Conservation (phyloP, 352 stramenopile genomes). For the Phytophthora pisi region DNA sequence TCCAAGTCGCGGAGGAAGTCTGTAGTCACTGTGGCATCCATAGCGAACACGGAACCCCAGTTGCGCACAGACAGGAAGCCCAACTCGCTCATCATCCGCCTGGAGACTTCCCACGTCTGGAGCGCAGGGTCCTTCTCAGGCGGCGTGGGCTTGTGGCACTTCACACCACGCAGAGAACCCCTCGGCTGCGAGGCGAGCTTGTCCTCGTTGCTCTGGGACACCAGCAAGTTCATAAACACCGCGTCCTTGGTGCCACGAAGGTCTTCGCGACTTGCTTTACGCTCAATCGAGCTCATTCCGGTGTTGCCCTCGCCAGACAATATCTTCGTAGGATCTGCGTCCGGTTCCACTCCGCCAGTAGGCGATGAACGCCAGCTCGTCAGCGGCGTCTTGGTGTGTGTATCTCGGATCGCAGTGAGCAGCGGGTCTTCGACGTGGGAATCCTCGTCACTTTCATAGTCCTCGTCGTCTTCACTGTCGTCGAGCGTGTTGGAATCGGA, state of each 20-base stretch:
- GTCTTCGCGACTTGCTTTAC: conserved; percentile 66
- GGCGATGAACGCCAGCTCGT: conserved; percentile 71
- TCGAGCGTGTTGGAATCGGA: conserved; percentile 22
- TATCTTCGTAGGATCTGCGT: conserved; percentile 37
- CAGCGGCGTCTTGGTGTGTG: conserved; percentile 60
- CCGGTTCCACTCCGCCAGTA: conserved; percentile 15
- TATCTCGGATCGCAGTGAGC: conserved; percentile 65
- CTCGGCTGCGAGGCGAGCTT: conserved; percentile 36
- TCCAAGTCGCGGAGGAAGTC: conserved; percentile 74
- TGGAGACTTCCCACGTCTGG: conserved; percentile 74
- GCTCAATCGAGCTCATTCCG: conserved; percentile 69
- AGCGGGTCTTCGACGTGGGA: conserved; percentile 50
- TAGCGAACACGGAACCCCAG: conserved; percentile 84
- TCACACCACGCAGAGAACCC: conserved; percentile 19
- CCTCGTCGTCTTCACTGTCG: conserved; percentile 39
- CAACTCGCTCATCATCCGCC: conserved; percentile 85
- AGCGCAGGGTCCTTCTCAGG: conserved; percentile 62
- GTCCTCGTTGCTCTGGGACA: conserved; percentile 65
- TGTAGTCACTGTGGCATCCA: conserved; percentile 54
- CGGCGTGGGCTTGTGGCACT: conserved; percentile 46
- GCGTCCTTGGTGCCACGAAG: conserved; percentile 59
- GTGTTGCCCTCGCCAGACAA: conserved; percentile 73
- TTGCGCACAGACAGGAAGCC: conserved; percentile 86
- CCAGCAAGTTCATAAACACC: conserved; percentile 72
- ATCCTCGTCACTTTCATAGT: conserved; percentile 43